A percentile compares a stretch with the other conserved stretches of the same genome.
phyloP scores from a whole-genome alignment of 75 land plant genomes.

The Azolla pinnata region DNA sequence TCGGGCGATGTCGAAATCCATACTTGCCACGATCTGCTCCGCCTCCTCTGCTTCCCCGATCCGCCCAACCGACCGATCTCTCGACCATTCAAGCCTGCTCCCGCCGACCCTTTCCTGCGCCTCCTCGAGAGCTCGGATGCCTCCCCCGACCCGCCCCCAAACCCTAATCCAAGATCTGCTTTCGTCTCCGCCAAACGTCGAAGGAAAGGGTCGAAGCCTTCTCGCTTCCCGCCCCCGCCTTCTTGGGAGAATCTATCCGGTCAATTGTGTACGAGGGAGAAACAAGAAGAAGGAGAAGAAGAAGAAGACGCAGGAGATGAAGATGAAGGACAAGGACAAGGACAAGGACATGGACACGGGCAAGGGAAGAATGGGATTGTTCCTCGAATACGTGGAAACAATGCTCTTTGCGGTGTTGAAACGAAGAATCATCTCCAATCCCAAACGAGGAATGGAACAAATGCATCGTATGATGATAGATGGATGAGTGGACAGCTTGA shows the following conservation, averaged over 20 bases:
- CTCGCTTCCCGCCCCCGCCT: not conserved
- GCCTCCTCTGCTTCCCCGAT: too few relatives aligned
- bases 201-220: not conserved
- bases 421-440: not conserved
- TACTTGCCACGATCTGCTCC: too few relatives aligned
- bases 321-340: not conserved
- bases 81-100: too few relatives aligned
- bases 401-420: not conserved
- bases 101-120: too few relatives aligned
- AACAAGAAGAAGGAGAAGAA: not conserved
- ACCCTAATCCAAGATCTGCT: not conserved
- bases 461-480: too few relatives aligned
- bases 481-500: too few relatives aligned
- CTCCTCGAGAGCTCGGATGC: too few relatives aligned
- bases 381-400: not conserved
- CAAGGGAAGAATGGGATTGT: not conserved
- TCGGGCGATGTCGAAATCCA: too few relatives aligned
- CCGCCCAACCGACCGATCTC: too few relatives aligned
- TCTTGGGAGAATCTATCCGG: too few relatives aligned
- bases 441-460: not conserved
- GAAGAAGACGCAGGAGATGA: not conserved
- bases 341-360: not conserved
- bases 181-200: not conserved
- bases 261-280: not conserved
- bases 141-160: too few relatives aligned